Percentiles rank a stretch among this genome's conserved stretches.
Conservation (phyloP, 1,284 basidiomycete species). For the Trichosporon ovoides region DNA sequence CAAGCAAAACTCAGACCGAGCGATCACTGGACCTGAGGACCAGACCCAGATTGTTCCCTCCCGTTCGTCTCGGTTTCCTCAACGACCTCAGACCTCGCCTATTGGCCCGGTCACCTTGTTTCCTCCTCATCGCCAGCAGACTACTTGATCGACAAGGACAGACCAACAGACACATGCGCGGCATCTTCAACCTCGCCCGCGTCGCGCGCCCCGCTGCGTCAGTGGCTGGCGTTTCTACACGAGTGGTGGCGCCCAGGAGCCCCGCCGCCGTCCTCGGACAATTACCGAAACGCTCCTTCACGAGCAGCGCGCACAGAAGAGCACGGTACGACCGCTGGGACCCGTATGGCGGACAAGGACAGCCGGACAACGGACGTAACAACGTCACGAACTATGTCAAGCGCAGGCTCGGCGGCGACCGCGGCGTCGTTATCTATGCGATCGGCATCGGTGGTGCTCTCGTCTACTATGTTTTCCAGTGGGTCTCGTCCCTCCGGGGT, state of each 20-base stretch:
- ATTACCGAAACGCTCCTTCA: not conserved
- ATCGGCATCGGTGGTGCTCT: constrained; percentile 48
- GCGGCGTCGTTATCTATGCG: constrained; percentile 39
- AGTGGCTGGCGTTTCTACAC: not conserved
- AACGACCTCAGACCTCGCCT: not conserved
- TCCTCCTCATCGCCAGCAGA: too few relatives aligned
- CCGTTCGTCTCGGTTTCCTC: not conserved
- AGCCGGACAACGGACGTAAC: constrained; percentile 10
- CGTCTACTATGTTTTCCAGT: constrained; percentile 60
- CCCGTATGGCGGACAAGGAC: constrained; percentile 4
- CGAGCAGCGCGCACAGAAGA: not conserved
- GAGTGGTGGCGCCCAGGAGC: not conserved
- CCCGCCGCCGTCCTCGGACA: not conserved
- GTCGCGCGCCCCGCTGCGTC: not conserved
- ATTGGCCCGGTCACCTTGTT: not conserved
- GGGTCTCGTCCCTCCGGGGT: too few relatives aligned
- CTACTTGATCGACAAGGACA: not conserved
- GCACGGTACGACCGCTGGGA: constrained; percentile 38
- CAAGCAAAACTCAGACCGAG: too few relatives aligned
- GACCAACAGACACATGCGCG: not conserved
- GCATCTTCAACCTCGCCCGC: not conserved
- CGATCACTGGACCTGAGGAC: not conserved
- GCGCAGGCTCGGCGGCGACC: constrained; percentile 41
- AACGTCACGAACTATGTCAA: constrained; percentile 30
- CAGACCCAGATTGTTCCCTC: not conserved